phyloP scores from a whole-genome alignment of 371 early-diverging fungal genomes.

The Fennellomyces sp. region DNA sequence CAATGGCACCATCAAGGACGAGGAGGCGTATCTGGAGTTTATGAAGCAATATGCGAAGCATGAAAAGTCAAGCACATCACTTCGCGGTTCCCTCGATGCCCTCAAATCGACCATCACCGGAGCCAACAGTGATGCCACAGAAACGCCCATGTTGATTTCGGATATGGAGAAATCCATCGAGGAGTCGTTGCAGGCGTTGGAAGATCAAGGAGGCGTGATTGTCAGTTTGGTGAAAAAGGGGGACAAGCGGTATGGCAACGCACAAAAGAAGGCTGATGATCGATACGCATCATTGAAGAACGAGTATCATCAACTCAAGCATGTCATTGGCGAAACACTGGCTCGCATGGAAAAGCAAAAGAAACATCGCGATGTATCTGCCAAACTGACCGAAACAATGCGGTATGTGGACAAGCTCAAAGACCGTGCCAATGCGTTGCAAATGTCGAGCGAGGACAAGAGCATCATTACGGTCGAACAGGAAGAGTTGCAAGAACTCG shows the following conservation, averaged over 20 bases:
- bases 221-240: not conserved
- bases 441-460: constrained; percentile 21
- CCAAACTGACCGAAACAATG: constrained; percentile 35
- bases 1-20: constrained; percentile 21
- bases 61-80: constrained; percentile 13
- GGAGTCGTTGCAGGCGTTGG: not conserved
- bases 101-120: constrained; percentile 14
- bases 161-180: constrained; percentile 25
- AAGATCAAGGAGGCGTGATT: not conserved
- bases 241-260: not conserved
- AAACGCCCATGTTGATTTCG: not conserved
- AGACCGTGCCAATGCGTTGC: constrained; percentile 38
- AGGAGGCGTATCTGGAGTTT: constrained; percentile 25
- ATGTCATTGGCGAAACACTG: constrained; percentile 5
- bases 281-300: constrained; percentile 13
- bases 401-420: constrained; percentile 43
- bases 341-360: constrained; percentile 5
- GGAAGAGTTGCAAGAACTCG: constrained; percentile 29
- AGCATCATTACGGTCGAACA: constrained; percentile 28
- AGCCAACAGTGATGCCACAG: constrained; percentile 6
- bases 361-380: constrained; percentile 28
- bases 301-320: constrained; percentile 25
- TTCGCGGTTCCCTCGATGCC: not conserved
- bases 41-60: constrained; percentile 25
- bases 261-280: constrained; percentile 6